Evolutionary conservation across 176 grass and related monocot genomes (phyloP).

Genomic region (Oryza australiensis): DNA sequence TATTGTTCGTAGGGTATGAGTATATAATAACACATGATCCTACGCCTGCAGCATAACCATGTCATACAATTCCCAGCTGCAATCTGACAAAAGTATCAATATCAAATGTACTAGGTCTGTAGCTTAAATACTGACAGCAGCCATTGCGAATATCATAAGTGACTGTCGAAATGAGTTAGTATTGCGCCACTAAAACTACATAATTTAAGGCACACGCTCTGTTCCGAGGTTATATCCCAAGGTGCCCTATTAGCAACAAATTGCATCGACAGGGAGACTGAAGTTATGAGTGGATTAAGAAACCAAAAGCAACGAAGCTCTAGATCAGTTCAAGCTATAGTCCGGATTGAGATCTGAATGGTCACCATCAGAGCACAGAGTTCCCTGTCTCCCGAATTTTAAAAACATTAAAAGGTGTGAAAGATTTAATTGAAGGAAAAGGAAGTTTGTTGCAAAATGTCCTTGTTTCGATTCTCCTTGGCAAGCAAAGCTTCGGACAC

Average conservation of each 20-base stretch:
- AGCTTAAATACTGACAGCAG: not conserved
- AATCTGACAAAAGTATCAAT: not conserved
- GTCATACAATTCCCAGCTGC: constrained; percentile 19
- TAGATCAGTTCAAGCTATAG: constrained; percentile 16
- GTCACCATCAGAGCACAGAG: constrained; percentile 14
- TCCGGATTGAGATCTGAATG: constrained; percentile 1
- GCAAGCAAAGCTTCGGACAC: not conserved
- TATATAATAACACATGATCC: constrained; percentile 19
- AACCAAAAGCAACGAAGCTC: not conserved
- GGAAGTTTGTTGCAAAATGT: not conserved
- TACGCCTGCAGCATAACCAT: constrained; percentile 1
- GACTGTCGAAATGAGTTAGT: not conserved
- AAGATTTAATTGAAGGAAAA: constrained; percentile 11
- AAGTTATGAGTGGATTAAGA: not conserved
- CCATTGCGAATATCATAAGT: not conserved
- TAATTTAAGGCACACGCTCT: not conserved
- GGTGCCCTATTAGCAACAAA: not conserved
- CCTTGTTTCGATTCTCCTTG: not conserved
- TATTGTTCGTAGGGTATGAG: not conserved
- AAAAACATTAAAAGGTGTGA: constrained; percentile 16
- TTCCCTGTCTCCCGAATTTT: not conserved
- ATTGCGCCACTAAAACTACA: not conserved
- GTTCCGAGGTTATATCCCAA: not conserved
- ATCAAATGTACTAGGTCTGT: too few relatives aligned
- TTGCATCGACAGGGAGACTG: not conserved